phyloP scores from a whole-genome alignment of 225 moss, liverwort and hornwort species.

The Polytrichum commune region DNA sequence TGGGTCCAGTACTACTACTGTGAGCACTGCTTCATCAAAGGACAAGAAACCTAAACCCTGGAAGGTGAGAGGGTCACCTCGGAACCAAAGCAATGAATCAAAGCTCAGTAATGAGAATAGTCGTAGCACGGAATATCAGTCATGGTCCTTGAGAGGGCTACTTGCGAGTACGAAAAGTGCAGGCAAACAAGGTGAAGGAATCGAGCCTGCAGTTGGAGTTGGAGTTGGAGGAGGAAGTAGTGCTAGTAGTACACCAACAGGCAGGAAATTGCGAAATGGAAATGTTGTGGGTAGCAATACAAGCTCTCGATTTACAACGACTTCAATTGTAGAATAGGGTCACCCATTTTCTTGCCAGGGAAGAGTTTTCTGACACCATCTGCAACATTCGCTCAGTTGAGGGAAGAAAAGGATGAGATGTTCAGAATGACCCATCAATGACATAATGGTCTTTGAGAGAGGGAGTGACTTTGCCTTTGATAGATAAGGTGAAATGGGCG shows the following conservation, averaged over 20 bases:
- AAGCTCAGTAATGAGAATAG: neutral
- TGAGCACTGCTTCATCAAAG: neutral
- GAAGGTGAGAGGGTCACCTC: constrained; percentile 2
- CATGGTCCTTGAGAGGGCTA: constrained; percentile 32
- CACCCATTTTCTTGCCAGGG: constrained; percentile 12
- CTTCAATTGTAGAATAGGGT: constrained; percentile 23
- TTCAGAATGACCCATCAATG: constrained; percentile 64
- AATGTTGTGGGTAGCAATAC: constrained; percentile 18
- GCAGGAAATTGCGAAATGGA: constrained; percentile 1
- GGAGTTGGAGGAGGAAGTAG: neutral
- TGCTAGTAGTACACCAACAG: neutral
- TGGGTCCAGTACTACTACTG: neutral
- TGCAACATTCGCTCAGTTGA: constrained; percentile 56
- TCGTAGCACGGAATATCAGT: constrained; percentile 5
- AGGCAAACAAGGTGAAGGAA: constrained; percentile 3
- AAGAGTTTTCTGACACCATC: constrained; percentile 37
- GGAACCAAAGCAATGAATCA: neutral
- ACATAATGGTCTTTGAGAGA: constrained; percentile 34
- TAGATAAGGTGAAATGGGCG: constrained; percentile 65
- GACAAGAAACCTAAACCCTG: constrained; percentile 3
- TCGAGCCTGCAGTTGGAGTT: neutral
- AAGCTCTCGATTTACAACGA: constrained; percentile 8
- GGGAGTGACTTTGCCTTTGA: constrained; percentile 60
- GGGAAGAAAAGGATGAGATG: constrained; percentile 67
- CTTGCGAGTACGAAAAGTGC: constrained; percentile 34